Conservation (phyloP, 768 basidiomycete genomes). For the Boletus bicolor region DNA sequence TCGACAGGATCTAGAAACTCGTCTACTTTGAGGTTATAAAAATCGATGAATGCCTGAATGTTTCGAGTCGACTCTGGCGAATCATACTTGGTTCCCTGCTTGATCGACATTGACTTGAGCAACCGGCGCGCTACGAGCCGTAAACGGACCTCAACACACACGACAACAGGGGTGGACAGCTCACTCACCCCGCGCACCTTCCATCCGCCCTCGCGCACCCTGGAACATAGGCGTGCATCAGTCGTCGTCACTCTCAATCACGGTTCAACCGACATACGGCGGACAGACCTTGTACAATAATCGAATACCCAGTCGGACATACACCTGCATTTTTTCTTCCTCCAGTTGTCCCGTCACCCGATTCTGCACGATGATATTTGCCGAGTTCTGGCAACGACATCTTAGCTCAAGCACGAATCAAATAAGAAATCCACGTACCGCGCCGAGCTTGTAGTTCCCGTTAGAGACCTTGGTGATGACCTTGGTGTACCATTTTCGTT, state of each 20-base stretch:
- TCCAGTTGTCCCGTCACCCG: constrained; percentile 86
- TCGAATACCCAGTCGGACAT: constrained; percentile 89
- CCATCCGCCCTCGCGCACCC: constrained; percentile 86
- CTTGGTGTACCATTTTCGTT: constrained; percentile 96
- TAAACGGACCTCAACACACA: constrained; percentile 2
- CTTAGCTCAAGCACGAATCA: not conserved
- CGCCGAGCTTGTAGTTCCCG: constrained; percentile 87
- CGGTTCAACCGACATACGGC: not conserved
- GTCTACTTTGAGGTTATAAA: constrained; percentile 78
- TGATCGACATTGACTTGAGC: constrained; percentile 85
- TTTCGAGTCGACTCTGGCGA: constrained; percentile 78
- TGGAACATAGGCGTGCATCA: constrained; percentile 22
- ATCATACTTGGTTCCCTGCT: constrained; percentile 93
- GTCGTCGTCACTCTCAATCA: not conserved
- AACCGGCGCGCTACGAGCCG: constrained; percentile 62
- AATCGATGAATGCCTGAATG: constrained; percentile 85
- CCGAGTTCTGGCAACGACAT: constrained; percentile 66
- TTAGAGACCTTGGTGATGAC: constrained; percentile 81
- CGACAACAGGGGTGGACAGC: not conserved
- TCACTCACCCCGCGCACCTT: constrained; percentile 73
- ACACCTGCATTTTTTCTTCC: constrained; percentile 98
- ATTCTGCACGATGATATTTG: constrained; percentile 98
- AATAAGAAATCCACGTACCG: constrained; percentile 44
- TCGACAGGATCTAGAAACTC: constrained; percentile 82
- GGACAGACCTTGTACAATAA: constrained; percentile 74